phyloP scores from a whole-genome alignment of 306 rosid species.

The Gillenia trifoliata region DNA sequence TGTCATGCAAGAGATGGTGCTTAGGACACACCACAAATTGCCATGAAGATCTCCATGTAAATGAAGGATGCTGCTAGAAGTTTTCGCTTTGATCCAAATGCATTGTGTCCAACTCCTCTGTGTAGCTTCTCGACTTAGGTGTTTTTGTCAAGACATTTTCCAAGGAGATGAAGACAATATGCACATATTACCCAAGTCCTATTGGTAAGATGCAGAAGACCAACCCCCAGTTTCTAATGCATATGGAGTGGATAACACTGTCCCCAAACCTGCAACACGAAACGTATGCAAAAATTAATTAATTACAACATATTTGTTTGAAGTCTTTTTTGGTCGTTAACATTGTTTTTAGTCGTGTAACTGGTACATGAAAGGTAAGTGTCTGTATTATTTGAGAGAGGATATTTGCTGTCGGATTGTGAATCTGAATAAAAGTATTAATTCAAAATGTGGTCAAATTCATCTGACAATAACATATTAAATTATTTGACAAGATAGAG shows the following conservation, averaged over 20 bases:
- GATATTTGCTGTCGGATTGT: too few species aligned
- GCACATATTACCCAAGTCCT: constrained; percentile 48
- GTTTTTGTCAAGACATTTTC: constrained; percentile 53
- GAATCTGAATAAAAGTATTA: too few species aligned
- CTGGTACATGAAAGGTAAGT: too few species aligned
- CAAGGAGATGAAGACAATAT: constrained; percentile 48
- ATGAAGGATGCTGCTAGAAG: constrained; percentile 37
- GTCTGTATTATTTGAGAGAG: too few species aligned
- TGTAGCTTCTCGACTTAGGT: constrained; percentile 47
- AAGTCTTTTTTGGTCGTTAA: not conserved
- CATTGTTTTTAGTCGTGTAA: too few species aligned
- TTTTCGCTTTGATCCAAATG: constrained; percentile 65
- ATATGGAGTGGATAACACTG: constrained; percentile 71
- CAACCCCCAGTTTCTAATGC: constrained; percentile 67
- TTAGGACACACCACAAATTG: constrained; percentile 75
- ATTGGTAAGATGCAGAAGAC: constrained; percentile 38
- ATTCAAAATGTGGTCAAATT: too few species aligned
- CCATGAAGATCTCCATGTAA: constrained; percentile 66
- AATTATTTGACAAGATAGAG: too few species aligned
- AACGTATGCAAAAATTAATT: not conserved
- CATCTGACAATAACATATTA: too few species aligned
- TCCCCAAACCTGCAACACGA: constrained; percentile 56
- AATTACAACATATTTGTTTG: not conserved
- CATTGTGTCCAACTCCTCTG: constrained; percentile 57
- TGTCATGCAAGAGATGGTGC: constrained; percentile 82